A percentile compares a stretch with the other conserved stretches of the same genome.
Evolutionary conservation across 1,139 yeast genomes (phyloP).

Genomic region (Nakaseomyces bracarensis): DNA sequence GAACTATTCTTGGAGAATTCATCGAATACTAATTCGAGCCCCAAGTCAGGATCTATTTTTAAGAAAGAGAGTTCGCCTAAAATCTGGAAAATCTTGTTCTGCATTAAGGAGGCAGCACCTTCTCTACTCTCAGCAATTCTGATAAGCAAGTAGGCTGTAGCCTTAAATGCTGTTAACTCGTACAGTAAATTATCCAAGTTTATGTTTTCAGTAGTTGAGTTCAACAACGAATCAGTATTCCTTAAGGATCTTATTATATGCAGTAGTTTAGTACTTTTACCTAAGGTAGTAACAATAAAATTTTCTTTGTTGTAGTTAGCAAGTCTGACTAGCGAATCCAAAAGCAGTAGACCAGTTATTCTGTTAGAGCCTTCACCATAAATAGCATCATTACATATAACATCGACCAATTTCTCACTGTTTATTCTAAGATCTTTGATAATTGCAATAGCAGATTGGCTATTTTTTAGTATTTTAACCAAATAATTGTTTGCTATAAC

Average conservation of each 20-base stretch:
- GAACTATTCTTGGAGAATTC: slow-evolving; percentile 31
- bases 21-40: slow-evolving; percentile 42
- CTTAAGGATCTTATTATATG: slow-evolving; percentile 59
- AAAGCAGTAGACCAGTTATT: slow-evolving; percentile 63
- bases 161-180: slow-evolving; percentile 69
- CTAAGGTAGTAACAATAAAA: slow-evolving; percentile 51
- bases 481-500: slow-evolving; percentile 62
- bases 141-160: slow-evolving; percentile 58
- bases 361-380: slow-evolving; percentile 72
- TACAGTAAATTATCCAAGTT: slow-evolving; percentile 49
- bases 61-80: slow-evolving; percentile 53
- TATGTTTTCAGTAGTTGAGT: slow-evolving; percentile 33
- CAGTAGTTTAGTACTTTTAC: slow-evolving; percentile 57
- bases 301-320: slow-evolving; percentile 45
- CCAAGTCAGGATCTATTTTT: slow-evolving; percentile 71
- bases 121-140: slow-evolving; percentile 66
- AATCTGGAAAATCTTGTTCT: slow-evolving; percentile 60
- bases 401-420: slow-evolving; percentile 55
- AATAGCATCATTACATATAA: slow-evolving; percentile 68
- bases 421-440: slow-evolving; percentile 47
- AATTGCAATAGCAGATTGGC: slow-evolving; percentile 40
- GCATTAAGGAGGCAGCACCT: slow-evolving; percentile 72
- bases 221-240: slow-evolving; percentile 57
- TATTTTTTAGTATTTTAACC: slow-evolving; percentile 40
- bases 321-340: slow-evolving; percentile 62